Conservation (phyloP, 2,329 filamentous ascomycete genomes). For the Neurospora sp. region DNA sequence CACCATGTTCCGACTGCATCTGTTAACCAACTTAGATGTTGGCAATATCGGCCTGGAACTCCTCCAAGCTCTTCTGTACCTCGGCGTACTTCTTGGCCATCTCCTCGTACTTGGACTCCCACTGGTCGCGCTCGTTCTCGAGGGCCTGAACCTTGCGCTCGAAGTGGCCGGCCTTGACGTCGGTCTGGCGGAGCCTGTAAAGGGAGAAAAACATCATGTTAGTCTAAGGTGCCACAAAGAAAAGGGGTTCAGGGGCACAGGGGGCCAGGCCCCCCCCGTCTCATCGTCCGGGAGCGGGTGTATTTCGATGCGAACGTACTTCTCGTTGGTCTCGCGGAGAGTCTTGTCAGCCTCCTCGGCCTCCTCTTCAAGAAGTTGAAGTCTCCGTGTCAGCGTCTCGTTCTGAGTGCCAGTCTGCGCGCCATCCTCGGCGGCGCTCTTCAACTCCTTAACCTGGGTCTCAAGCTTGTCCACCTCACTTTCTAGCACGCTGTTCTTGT, state of each 20-base stretch:
- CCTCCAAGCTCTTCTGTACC: constrained; percentile 82
- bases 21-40: constrained; percentile 60
- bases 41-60: constrained; percentile 84
- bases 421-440: constrained; percentile 76
- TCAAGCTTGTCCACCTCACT: constrained; percentile 89
- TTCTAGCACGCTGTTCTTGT: constrained; percentile 92
- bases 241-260: constrained; percentile 8
- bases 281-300: not conserved
- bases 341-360: constrained; percentile 95
- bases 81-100: constrained; percentile 81
- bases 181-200: constrained; percentile 87
- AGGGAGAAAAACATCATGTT: constrained; percentile 4
- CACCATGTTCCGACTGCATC: not conserved
- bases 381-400: constrained; percentile 81
- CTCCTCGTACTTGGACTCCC: constrained; percentile 97
- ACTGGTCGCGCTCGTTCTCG: constrained; percentile 82
- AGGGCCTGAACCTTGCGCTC: constrained; percentile 98
- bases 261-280: not conserved
- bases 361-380: constrained; percentile 96
- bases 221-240: constrained; percentile 5
- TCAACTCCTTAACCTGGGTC: constrained; percentile 70
- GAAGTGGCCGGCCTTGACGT: constrained; percentile 98
- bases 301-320: constrained; percentile 51
- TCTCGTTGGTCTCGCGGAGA: constrained; percentile 93
- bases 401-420: constrained; percentile 78